Percentiles rank a stretch among this genome's conserved stretches.
phyloP scores from a whole-genome alignment of 768 basidiomycete species.

The Leccinum imitatum region DNA sequence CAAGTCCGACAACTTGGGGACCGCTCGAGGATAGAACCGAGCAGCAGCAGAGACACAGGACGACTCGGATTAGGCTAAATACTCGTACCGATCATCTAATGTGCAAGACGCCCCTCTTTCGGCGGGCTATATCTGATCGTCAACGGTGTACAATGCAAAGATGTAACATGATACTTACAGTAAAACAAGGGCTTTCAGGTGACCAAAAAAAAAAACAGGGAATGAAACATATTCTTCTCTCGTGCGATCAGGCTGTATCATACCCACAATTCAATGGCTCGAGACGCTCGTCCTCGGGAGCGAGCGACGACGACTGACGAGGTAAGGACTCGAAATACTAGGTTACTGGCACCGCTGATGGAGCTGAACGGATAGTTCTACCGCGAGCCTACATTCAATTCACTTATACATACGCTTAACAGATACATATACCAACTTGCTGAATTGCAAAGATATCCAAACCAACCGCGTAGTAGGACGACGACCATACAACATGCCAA shows the following conservation, averaged over 20 bases:
- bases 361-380: not conserved
- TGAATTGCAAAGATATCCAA: not conserved
- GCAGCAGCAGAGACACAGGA: not conserved
- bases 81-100: not conserved
- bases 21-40: not conserved
- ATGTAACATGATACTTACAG: not conserved
- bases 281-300: not conserved
- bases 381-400: not conserved
- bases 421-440: not conserved
- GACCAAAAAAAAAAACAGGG: not conserved
- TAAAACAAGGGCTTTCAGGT: not conserved
- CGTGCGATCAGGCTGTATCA: not conserved
- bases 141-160: not conserved
- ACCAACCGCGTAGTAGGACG: not conserved
- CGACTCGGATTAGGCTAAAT: not conserved
- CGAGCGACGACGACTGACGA: not conserved
- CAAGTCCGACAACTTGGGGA: not conserved
- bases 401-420: not conserved
- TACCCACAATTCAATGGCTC: not conserved
- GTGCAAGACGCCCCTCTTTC: not conserved
- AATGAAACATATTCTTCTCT: not conserved
- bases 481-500: not conserved
- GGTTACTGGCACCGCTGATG: not conserved
- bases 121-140: not conserved
- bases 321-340: not conserved